Base-by-base conservation (phyloP, 2,329 filamentous ascomycete species). In the Hypoxylon sp. region DNA sequence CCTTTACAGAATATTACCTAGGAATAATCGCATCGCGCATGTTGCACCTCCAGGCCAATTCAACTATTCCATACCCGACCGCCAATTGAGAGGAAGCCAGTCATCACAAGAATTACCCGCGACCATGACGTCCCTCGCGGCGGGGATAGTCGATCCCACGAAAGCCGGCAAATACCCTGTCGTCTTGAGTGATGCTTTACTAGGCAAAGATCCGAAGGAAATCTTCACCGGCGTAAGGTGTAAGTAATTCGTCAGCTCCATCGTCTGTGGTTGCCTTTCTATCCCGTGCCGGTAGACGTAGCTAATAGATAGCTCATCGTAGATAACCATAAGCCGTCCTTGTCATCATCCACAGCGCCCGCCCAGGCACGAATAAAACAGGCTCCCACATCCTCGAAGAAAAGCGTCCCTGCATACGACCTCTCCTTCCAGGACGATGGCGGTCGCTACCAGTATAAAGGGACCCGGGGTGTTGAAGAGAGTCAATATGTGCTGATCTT, bases 401-500 rank as follows among this genome's bases (percentile, higher is more conserved):
- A 73, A 47, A 54, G 39, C n/a, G 52, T 58, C 27, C 55, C 62
- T 60, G 60, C 86, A n/a, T 88, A 86, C 77, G 86, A 89, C 67
- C 80, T 89, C 52, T 80, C 82, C 48, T 88, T 86, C 70, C 81
- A 80, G 62, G 87, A 89, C 68, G 83, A 85, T 57, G 84, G 84
- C 68, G 84, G 84, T 59, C 86, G 86, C 60, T 90, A 91, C 74
- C 82, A 85, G 31, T 91, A 89, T 76, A 84, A 86, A 48, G 90
- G 91, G 65, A 85, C 84, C 1, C 85, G 89, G 57, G 85, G 85
- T 60, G 85, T 83, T 24, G 84, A 85, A 65, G 83, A 86, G 62
- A 83, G 82, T 61, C 85, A 90, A 76, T 90, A 88, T 75, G 87
- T 90, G 39, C 86, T 97, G 56, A 87, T 95, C 64, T 96, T 95